phyloP scores from a whole-genome alignment of 768 basidiomycete genomes.

The Tylopilus felleus region DNA sequence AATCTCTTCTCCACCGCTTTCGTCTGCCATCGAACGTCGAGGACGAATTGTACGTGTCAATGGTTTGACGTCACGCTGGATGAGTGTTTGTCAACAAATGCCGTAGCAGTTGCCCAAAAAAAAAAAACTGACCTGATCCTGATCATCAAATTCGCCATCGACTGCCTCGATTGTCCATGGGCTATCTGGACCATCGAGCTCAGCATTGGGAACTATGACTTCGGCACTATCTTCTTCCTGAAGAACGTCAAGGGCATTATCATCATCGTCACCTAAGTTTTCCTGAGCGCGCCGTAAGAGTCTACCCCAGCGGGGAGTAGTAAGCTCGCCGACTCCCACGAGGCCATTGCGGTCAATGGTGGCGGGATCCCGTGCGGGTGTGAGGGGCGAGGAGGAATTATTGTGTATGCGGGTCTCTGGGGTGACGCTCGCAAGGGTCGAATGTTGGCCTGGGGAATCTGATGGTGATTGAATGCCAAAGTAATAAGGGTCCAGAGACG shows the following conservation, averaged over 20 bases:
- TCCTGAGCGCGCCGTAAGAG: constrained; percentile 40
- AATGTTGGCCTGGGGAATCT: constrained; percentile 54
- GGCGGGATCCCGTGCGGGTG: constrained; percentile 74
- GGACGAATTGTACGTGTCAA: constrained; percentile 51
- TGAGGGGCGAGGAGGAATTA: constrained; percentile 62
- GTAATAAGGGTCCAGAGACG: constrained; percentile 87
- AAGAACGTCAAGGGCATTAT: constrained; percentile 31
- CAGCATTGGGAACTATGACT: constrained; percentile 31
- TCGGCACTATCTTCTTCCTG: constrained; percentile 33
- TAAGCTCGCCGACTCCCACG: constrained; percentile 91
- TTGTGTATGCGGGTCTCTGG: constrained; percentile 52
- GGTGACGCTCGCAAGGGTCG: constrained; percentile 46
- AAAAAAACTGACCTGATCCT: constrained; percentile 53
- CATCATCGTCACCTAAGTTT: constrained; percentile 39
- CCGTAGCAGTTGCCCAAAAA: neutral
- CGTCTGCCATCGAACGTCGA: constrained; percentile 68
- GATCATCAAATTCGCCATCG: constrained; percentile 73
- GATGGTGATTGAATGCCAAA: constrained; percentile 70
- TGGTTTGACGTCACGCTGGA: constrained; percentile 44
- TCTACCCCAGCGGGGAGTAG: constrained; percentile 92
- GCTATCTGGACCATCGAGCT: constrained; percentile 64
- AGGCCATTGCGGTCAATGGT: constrained; percentile 82
- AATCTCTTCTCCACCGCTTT: constrained; percentile 89
- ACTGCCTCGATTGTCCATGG: constrained; percentile 89
- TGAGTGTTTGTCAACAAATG: constrained; percentile 1